Evolutionary conservation across 495 filamentous ascomycete genomes (phyloP).

Genomic region (Astrothelium macrocarpum): DNA sequence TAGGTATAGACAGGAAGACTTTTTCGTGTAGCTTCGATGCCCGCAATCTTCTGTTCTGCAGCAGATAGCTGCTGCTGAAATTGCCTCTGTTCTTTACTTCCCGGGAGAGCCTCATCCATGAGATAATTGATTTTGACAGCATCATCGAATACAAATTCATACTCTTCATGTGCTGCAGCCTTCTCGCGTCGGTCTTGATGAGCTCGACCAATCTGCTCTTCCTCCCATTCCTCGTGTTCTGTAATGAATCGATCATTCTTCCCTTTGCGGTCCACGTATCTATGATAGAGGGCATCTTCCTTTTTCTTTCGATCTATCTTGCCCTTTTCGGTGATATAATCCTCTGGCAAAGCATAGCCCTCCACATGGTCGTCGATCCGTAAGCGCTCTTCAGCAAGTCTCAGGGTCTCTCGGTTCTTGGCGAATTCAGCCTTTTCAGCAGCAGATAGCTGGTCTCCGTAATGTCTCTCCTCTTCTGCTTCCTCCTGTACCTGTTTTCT

Average conservation of each 20-base stretch:
- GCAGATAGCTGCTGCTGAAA: slow-evolving; percentile 72
- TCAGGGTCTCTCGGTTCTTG: slow-evolving; percentile 76
- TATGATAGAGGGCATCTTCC: slow-evolving; percentile 79
- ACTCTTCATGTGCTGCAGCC: slow-evolving; percentile 67
- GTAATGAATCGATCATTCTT: slow-evolving; percentile 82
- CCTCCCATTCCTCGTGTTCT: slow-evolving; percentile 93
- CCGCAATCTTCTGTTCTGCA: slow-evolving; percentile 73
- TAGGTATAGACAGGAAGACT: slow-evolving; percentile 85
- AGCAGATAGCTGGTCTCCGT: slow-evolving; percentile 60
- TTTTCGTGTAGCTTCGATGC: slow-evolving; percentile 87
- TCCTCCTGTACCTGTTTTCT: slow-evolving; percentile 91
- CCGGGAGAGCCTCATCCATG: slow-evolving; percentile 59
- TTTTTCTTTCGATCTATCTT: slow-evolving; percentile 86
- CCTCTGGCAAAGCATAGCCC: slow-evolving; percentile 88
- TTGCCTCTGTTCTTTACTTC: slow-evolving; percentile 67
- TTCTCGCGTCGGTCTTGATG: slow-evolving; percentile 50
- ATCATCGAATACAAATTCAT: slow-evolving; percentile 92
- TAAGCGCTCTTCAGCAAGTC: slow-evolving; percentile 78
- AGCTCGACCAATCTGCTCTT: slow-evolving; percentile 81
- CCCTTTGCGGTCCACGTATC: slow-evolving; percentile 84
- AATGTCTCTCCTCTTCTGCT: slow-evolving; percentile 62
- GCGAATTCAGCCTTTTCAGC: slow-evolving; percentile 84
- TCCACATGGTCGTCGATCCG: slow-evolving; percentile 86
- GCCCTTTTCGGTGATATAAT: slow-evolving; percentile 87
- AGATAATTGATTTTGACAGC: slow-evolving; percentile 81